Evolutionary conservation across 495 filamentous ascomycete genomes (phyloP).

Genomic region (Penicillium herquei): DNA sequence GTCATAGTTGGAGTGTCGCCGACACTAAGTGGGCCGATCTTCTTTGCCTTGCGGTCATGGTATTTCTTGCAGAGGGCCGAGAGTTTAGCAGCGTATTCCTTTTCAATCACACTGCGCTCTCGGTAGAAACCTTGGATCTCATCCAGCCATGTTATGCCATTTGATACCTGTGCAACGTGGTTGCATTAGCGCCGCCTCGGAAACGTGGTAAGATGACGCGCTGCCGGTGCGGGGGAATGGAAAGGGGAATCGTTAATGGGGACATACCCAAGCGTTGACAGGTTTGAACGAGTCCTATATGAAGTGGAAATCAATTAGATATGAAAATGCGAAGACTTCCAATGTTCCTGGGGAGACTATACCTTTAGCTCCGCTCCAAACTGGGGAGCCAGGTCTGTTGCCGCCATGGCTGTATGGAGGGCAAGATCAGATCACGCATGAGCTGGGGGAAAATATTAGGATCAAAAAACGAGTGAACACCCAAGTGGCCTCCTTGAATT

Average conservation of each 20-base stretch:
- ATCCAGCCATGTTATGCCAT: slow-evolving; percentile 91
- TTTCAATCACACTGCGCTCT: slow-evolving; percentile 89
- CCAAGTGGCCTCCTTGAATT: neutral
- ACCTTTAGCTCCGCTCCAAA: slow-evolving; percentile 94
- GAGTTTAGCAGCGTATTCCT: slow-evolving; percentile 89
- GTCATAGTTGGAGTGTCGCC: slow-evolving; percentile 92
- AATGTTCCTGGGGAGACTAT: slow-evolving; percentile 3
- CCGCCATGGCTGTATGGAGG: slow-evolving; percentile 58
- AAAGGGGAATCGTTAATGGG: slow-evolving; percentile 11
- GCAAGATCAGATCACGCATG: slow-evolving; percentile 23
- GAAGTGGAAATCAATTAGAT: slow-evolving; percentile 1
- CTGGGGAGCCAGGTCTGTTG: slow-evolving; percentile 68
- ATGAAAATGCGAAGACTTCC: neutral
- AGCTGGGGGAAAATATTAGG: neutral
- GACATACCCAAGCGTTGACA: slow-evolving; percentile 80
- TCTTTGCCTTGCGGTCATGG: slow-evolving; percentile 92
- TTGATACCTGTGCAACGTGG: slow-evolving; percentile 56
- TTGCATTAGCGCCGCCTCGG: slow-evolving; percentile 28
- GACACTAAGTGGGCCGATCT: slow-evolving; percentile 84
- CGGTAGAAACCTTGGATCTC: slow-evolving; percentile 97
- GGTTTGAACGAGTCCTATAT: slow-evolving; percentile 89
- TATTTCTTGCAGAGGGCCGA: slow-evolving; percentile 88
- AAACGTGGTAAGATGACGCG: slow-evolving; percentile 16
- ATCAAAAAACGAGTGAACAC: neutral
- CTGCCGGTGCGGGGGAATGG: slow-evolving; percentile 16